Conservation (phyloP, 225 moss, liverwort and hornwort species). For the Pseudisothecium myosuroides region DNA sequence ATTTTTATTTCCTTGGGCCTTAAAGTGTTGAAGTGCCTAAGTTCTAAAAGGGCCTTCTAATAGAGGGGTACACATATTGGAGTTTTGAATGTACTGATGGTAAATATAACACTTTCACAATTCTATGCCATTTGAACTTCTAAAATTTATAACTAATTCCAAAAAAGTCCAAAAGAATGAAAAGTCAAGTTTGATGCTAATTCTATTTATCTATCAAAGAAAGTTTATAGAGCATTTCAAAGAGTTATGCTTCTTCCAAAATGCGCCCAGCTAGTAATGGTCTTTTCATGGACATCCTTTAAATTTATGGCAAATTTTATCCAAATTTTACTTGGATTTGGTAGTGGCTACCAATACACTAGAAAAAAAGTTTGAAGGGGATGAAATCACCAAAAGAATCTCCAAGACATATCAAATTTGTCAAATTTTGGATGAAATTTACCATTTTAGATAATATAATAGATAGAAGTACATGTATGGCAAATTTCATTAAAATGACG, state of each 20-base stretch:
- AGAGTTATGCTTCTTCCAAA: rapidly evolving
- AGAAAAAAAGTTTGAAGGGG: rapidly evolving
- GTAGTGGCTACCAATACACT: background rate
- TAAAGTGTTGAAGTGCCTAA: background rate
- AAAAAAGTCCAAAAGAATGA: background rate
- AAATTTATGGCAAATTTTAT: background rate
- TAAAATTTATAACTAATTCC: background rate
- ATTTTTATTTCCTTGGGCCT: background rate
- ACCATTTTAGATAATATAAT: background rate
- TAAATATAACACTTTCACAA: rapidly evolving
- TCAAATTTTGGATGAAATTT: background rate
- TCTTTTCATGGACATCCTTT: background rate
- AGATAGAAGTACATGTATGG: background rate
- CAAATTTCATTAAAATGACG: no score
- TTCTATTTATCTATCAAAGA: background rate
- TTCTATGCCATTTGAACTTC: background rate
- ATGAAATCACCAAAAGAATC: background rate
- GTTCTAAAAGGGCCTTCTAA: no score
- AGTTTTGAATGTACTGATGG: background rate
- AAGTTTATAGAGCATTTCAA: background rate
- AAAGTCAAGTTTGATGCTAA: rapidly evolving
- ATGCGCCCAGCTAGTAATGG: rapidly evolving
- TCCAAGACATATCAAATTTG: rapidly evolving
- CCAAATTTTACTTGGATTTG: background rate
- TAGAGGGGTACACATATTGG: rapidly evolving